Evolutionary conservation across 257 asterid species (phyloP), one percentile per base, ranked within the genome.

Genomic region (Solanum chiquidenum): DNA sequence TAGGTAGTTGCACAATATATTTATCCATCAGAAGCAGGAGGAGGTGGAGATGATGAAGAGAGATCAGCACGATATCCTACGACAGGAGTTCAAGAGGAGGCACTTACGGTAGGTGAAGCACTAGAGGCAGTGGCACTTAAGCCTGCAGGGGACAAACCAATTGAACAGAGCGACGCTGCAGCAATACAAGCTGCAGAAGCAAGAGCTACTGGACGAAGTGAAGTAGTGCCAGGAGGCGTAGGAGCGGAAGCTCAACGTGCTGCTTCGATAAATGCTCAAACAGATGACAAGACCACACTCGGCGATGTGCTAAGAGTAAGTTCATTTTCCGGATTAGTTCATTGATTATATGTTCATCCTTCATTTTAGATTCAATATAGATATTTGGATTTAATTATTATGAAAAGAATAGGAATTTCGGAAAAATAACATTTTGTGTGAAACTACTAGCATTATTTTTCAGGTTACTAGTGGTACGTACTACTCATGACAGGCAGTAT

Each of bases 131-230:
- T 94, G 0, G 93, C 94, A 0, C 83, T 92, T 1, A 88, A 37
- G 83, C 52, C 94, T 5, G 92, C 91, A 1, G 94, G 92, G 20
- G 87, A 92, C 55, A 93, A 93, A 71, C 91, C 95, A 11, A 46
- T 94, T 1, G 98, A 93, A 5, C 79, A 83, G 74, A 88, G 93
- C 13, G 96, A 94, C 13, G 95, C 93, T 0, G 94, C 98, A 7
- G 98, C 98, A 0, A 93, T 94, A 84, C 95, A 92, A 89, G 93
- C 94, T 33, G 96, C 96, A 34, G 96, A 94, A 79, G 91, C 72
- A 1, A 90, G 96, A 52, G 96, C 98, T 16, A 92, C 95, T 1
- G 94, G 98, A n/a, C 86, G 89, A 6, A 90, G 90, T 7, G 92
- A 86, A 42, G 86, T 92, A 8, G 89, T 90, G 71, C 92, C 92